These are phyloP conservation scores for Volvariella volvacea DNA, from an alignment of 1,284 basidiomycete species.

Conservation along the genomic window DNA sequence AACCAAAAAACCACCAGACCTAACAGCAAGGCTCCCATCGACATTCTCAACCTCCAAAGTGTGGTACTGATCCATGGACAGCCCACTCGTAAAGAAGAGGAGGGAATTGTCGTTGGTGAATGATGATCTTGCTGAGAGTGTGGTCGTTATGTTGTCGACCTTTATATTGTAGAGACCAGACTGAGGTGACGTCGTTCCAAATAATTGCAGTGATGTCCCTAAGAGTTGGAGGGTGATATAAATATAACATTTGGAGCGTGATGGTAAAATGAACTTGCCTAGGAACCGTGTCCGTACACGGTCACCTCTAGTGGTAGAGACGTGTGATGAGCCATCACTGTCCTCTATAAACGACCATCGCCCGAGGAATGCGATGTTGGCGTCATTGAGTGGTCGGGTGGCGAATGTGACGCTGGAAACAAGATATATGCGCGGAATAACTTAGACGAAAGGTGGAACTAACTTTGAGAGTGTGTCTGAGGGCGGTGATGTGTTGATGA, in stretches of 20 bases:
- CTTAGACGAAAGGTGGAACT: constrained; percentile 3
- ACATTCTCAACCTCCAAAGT: constrained; percentile 49
- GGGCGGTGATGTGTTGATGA: constrained; percentile 31
- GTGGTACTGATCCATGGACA: constrained; percentile 44
- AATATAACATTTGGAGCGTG: constrained; percentile 6
- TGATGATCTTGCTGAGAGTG: constrained; percentile 42
- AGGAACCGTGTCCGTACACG: constrained; percentile 35
- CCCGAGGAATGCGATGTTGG: constrained; percentile 39
- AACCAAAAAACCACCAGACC: constrained; percentile 25
- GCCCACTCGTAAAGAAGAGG: constrained; percentile 56
- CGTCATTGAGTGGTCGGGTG: constrained; percentile 28
- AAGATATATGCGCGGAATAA: constrained; percentile 7
- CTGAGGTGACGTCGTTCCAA: constrained; percentile 45
- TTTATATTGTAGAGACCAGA: constrained; percentile 54
- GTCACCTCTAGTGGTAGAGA: constrained; percentile 43
- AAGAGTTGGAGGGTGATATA: constrained; percentile 7
- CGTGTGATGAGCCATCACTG: constrained; percentile 29
- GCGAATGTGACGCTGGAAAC: background rate
- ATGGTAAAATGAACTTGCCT: constrained; percentile 24
- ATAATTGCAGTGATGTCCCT: constrained; percentile 55
- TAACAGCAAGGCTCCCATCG: constrained; percentile 38
- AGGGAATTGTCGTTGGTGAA: constrained; percentile 44
- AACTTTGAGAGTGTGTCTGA: constrained; percentile 10
- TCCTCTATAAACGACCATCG: constrained; percentile 37
- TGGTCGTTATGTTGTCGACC: constrained; percentile 42